Conservation (phyloP, 768 basidiomycete species). For the Favolaschia claudopus region DNA sequence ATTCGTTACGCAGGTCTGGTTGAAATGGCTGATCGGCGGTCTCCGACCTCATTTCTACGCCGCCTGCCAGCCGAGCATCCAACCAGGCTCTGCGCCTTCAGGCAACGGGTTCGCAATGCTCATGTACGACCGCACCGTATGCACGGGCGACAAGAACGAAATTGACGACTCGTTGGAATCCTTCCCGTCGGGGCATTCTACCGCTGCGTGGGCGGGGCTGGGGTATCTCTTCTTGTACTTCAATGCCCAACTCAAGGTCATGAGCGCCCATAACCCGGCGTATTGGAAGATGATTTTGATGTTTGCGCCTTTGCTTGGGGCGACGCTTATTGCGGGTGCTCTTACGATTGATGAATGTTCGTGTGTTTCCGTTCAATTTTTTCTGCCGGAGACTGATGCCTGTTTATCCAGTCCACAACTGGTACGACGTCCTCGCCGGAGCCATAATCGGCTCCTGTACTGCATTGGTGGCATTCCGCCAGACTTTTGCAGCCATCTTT, state of each 20-base stretch:
- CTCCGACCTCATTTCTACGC: constrained; percentile 60
- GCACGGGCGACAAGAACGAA: constrained; percentile 61
- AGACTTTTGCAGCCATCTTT: constrained; percentile 61
- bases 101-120: constrained; percentile 56
- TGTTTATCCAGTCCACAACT: constrained; percentile 52
- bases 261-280: constrained; percentile 64
- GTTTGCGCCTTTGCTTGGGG: constrained; percentile 63
- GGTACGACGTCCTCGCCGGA: constrained; percentile 65
- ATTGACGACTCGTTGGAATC: constrained; percentile 66
- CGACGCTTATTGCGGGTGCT: constrained; percentile 61
- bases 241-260: constrained; percentile 66
- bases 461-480: constrained; percentile 60
- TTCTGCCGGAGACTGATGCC: background rate
- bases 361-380: constrained; percentile 27
- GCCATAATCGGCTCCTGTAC: constrained; percentile 55
- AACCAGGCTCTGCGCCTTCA: constrained; percentile 31
- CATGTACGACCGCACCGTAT: constrained; percentile 60
- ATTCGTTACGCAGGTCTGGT: constrained; percentile 48
- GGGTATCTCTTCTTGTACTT: constrained; percentile 54
- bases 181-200: constrained; percentile 65
- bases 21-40: constrained; percentile 63
- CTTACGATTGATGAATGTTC: constrained; percentile 64
- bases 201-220: constrained; percentile 65
- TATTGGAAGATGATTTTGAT: constrained; percentile 71
- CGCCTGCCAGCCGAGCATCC: constrained; percentile 57